Evolutionary conservation across 805 yeast species (phyloP).

Genomic region (Yarrowia porcina): DNA sequence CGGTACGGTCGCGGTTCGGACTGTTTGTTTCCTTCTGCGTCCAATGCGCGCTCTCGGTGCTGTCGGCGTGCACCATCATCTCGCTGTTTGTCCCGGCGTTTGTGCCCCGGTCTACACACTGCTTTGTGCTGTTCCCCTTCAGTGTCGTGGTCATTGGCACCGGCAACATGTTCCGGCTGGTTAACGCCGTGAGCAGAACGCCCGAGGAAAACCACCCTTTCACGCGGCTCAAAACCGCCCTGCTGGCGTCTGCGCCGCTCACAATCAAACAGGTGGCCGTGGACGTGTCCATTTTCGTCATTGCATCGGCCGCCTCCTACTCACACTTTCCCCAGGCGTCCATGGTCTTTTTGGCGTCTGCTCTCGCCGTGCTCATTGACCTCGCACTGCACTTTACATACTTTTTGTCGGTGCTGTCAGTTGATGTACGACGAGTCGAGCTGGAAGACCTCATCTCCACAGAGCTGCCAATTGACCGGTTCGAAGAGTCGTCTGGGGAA

Average conservation of each 20-base stretch:
- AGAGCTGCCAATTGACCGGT: neutral
- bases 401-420: conserved; percentile 60
- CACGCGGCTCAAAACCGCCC: conserved; percentile 41
- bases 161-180: conserved; percentile 50
- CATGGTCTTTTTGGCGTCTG: conserved; percentile 47
- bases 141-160: conserved; percentile 44
- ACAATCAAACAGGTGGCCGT: conserved; percentile 41
- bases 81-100: conserved; percentile 40
- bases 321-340: conserved; percentile 35
- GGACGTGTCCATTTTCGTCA: conserved; percentile 30
- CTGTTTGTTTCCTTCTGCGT: conserved; percentile 45
- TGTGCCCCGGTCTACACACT: conserved; percentile 41
- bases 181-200: conserved; percentile 42
- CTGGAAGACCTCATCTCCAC: conserved; percentile 48
- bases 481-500: neutral
- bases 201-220: conserved; percentile 46
- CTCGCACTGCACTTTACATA: conserved; percentile 61
- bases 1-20: conserved; percentile 49
- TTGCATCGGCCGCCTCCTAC: conserved; percentile 21
- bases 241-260: conserved; percentile 40
- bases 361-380: conserved; percentile 53
- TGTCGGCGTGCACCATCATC: conserved; percentile 45
- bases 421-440: conserved; percentile 65
- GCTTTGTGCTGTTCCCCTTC: conserved; percentile 41
- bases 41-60: conserved; percentile 35